These are phyloP conservation scores for Rhamnella rubrinervis DNA, from an alignment of 331 rosid species.

Conservation along the genomic window DNA sequence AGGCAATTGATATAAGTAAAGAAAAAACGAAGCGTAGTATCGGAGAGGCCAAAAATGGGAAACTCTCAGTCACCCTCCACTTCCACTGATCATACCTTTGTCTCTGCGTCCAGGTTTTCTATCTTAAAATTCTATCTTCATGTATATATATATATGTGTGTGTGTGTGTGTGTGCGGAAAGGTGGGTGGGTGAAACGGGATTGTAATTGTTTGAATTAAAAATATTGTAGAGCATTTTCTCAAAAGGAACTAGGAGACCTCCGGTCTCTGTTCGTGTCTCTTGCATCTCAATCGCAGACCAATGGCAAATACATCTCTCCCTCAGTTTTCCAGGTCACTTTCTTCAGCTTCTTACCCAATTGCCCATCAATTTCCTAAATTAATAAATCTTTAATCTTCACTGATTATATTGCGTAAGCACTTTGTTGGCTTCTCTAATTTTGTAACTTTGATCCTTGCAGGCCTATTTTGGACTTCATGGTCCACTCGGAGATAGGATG, in stretches of 20 bases:
- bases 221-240: constrained; percentile 65
- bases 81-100: constrained; percentile 53
- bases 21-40: background rate
- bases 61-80: constrained; percentile 74
- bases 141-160: background rate
- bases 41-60: constrained; percentile 46
- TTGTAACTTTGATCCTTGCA: constrained; percentile 21
- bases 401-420: background rate
- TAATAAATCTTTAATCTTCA: background rate
- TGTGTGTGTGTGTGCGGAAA: background rate
- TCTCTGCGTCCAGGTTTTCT: constrained; percentile 66
- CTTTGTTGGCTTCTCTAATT: background rate
- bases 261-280: constrained; percentile 49
- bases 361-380: background rate
- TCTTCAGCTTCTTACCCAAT: background rate
- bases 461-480: constrained; percentile 58
- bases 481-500: constrained; percentile 71
- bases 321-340: constrained; percentile 63
- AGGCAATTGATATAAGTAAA: no score
- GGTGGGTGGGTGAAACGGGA: background rate
- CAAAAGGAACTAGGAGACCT: constrained; percentile 58
- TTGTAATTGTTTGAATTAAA: constrained; percentile 5
- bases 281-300: constrained; percentile 63
- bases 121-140: constrained; percentile 5
- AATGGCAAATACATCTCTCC: constrained; percentile 47